Evolutionary conservation across 495 filamentous ascomycete genomes (phyloP).

Genomic region (Aspergillus sclerotiicarbonarius): DNA sequence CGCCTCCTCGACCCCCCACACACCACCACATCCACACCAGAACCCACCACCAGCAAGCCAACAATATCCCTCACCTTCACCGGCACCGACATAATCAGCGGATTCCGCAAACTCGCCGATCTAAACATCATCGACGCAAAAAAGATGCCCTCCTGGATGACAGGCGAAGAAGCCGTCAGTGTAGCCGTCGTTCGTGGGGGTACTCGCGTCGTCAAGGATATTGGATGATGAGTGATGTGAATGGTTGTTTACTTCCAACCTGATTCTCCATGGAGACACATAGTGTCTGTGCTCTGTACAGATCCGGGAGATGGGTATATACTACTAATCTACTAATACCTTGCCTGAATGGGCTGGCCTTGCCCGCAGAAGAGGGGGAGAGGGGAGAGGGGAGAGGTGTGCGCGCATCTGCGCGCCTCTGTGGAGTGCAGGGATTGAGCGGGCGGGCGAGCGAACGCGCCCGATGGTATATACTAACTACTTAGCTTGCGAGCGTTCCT

Average conservation of each 20-base stretch:
- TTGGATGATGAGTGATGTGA: conserved; percentile 14
- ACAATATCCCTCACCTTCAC: conserved; percentile 63
- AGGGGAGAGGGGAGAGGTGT: too few species aligned
- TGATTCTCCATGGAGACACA: not conserved
- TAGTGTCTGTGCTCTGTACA: not conserved
- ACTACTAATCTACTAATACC: too few species aligned
- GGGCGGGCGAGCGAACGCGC: too few species aligned
- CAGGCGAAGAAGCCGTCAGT: conserved; percentile 79
- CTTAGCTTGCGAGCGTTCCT: too few species aligned
- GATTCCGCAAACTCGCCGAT: conserved; percentile 73
- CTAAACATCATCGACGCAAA: conserved; percentile 67
- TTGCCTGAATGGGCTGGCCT: too few species aligned
- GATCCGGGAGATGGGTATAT: too few species aligned
- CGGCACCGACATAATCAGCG: conserved; percentile 78
- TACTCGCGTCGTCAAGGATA: conserved; percentile 36
- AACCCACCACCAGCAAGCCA: conserved; percentile 21
- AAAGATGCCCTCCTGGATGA: conserved; percentile 88
- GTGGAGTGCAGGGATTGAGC: too few species aligned
- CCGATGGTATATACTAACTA: too few species aligned
- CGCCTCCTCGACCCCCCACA: conserved; percentile 31
- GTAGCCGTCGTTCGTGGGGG: conserved; percentile 64
- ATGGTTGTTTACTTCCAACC: not conserved
- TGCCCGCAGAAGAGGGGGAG: too few species aligned
- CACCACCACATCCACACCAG: not conserved
- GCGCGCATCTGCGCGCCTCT: too few species aligned